Evolutionary conservation across 2,329 filamentous ascomycete genomes (phyloP).

Genomic region (Hypoxylon sp.): DNA sequence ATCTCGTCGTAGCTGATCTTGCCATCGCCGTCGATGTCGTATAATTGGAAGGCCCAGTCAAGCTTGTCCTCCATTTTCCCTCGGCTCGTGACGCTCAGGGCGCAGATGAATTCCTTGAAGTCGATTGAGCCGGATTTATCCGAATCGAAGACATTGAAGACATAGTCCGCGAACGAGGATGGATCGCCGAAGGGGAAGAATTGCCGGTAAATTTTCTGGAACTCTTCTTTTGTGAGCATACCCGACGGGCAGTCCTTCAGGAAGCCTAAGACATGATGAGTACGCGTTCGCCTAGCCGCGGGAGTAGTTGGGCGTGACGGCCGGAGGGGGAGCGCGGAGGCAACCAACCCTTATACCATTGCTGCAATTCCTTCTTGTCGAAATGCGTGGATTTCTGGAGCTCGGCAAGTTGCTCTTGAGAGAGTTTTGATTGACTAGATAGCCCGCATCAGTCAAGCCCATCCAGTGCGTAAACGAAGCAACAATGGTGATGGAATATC

Average conservation of each 20-base stretch:
- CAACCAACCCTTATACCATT: slow-evolving; percentile 97
- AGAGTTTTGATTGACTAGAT: slow-evolving; percentile 95
- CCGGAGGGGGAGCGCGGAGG: slow-evolving; percentile 10
- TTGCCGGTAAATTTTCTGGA: slow-evolving; percentile 99
- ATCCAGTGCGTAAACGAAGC: neutral
- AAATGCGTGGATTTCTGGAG: slow-evolving; percentile 98
- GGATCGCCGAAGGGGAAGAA: slow-evolving; percentile 99
- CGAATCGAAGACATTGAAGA: slow-evolving; percentile 98
- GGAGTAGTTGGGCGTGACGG: slow-evolving; percentile 14
- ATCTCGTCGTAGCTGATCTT: slow-evolving; percentile 99
- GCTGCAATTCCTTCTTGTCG: slow-evolving; percentile 99
- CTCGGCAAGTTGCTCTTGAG: slow-evolving; percentile 93
- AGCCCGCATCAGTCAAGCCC: slow-evolving; percentile 27
- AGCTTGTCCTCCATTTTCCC: slow-evolving; percentile 99
- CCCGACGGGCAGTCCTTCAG: slow-evolving; percentile 98
- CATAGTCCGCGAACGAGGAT: slow-evolving; percentile 97
- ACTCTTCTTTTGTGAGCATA: slow-evolving; percentile 97
- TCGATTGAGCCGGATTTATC: slow-evolving; percentile 98
- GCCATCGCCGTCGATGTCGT: slow-evolving; percentile 98
- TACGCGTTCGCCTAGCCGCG: slow-evolving; percentile 10
- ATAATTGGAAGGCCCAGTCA: slow-evolving; percentile 99
- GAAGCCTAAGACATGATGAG: slow-evolving; percentile 75
- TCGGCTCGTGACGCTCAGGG: slow-evolving; percentile 93
- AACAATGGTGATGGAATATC: slow-evolving; percentile 27
- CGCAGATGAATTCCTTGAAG: slow-evolving; percentile 99